phyloP scores from a whole-genome alignment of 1,284 basidiomycete genomes.

The Trametes sp. region DNA sequence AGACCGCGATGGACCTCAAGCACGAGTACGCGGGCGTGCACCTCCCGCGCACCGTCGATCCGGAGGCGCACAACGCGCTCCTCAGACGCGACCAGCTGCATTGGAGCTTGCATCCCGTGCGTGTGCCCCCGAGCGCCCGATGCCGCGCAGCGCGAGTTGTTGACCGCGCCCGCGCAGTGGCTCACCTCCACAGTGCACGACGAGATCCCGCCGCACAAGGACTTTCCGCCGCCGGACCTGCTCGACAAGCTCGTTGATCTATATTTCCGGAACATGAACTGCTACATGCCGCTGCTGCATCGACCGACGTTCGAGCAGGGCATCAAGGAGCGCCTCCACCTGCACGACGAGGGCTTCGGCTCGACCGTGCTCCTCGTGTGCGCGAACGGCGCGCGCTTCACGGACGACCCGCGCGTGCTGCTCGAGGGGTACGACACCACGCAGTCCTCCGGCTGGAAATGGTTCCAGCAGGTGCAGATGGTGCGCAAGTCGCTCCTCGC shows the following conservation, averaged over 20 bases:
- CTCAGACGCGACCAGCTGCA: slow-evolving; percentile 36
- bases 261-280: slow-evolving; percentile 73
- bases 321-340: slow-evolving; percentile 64
- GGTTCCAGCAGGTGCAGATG: slow-evolving; percentile 70
- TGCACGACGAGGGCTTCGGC: slow-evolving; percentile 67
- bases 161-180: slow-evolving; percentile 35
- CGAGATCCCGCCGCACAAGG: slow-evolving; percentile 41
- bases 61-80: slow-evolving; percentile 29
- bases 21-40: slow-evolving; percentile 48
- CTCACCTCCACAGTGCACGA: slow-evolving; percentile 42
- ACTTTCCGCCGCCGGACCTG: slow-evolving; percentile 71
- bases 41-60: slow-evolving; percentile 27
- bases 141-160: not conserved
- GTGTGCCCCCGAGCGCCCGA: slow-evolving; percentile 12
- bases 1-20: slow-evolving; percentile 59
- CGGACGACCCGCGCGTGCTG: slow-evolving; percentile 72
- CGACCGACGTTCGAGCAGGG: slow-evolving; percentile 75
- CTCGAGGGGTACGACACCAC: slow-evolving; percentile 50
- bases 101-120: slow-evolving; percentile 42
- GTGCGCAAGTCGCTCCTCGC: slow-evolving; percentile 64
- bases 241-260: slow-evolving; percentile 66
- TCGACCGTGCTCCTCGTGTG: slow-evolving; percentile 78
- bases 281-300: slow-evolving; percentile 78
- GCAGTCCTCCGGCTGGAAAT: slow-evolving; percentile 81
- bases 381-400: slow-evolving; percentile 75